These are phyloP conservation scores for Castanea sativa DNA, from an alignment of 306 rosid genomes.

Conservation along the genomic window DNA sequence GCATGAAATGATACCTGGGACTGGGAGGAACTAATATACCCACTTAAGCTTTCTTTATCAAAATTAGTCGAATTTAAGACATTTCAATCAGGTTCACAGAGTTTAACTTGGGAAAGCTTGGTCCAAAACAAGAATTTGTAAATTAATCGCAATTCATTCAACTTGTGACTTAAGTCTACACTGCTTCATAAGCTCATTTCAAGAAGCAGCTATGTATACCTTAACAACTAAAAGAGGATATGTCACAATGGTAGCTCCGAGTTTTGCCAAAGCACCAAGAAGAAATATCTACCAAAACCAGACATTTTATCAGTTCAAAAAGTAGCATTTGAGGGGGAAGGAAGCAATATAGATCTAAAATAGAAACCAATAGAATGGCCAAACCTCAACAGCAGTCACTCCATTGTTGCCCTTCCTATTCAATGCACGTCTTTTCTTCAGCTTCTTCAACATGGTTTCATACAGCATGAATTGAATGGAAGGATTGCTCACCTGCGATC, in stretches of 20 bases:
- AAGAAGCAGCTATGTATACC: slow-evolving; percentile 45
- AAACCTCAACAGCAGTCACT: slow-evolving; percentile 81
- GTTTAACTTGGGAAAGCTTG: background rate
- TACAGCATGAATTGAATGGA: slow-evolving; percentile 97
- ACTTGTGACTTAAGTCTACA: background rate
- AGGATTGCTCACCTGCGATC: slow-evolving; percentile 90
- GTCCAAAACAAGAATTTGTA: background rate
- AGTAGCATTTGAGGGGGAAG: background rate
- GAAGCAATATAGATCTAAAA: background rate
- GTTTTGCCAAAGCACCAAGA: slow-evolving; percentile 93
- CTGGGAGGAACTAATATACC: background rate
- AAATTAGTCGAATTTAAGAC: background rate
- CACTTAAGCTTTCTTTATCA: background rate
- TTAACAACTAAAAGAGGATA: slow-evolving; percentile 94
- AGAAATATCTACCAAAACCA: slow-evolving; percentile 62
- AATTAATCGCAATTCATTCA: background rate
- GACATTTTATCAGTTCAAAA: slow-evolving; percentile 31
- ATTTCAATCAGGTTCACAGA: background rate
- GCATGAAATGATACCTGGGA: background rate
- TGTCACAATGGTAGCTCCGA: slow-evolving; percentile 91
- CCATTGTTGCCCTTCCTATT: slow-evolving; percentile 40
- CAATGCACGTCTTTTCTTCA: slow-evolving; percentile 57
- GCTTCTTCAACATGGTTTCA: slow-evolving; percentile 72
- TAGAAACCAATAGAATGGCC: background rate
- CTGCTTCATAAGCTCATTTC: slow-evolving; percentile 3